Conservation (phyloP, 495 filamentous ascomycete species). For the Tuber brumale region DNA sequence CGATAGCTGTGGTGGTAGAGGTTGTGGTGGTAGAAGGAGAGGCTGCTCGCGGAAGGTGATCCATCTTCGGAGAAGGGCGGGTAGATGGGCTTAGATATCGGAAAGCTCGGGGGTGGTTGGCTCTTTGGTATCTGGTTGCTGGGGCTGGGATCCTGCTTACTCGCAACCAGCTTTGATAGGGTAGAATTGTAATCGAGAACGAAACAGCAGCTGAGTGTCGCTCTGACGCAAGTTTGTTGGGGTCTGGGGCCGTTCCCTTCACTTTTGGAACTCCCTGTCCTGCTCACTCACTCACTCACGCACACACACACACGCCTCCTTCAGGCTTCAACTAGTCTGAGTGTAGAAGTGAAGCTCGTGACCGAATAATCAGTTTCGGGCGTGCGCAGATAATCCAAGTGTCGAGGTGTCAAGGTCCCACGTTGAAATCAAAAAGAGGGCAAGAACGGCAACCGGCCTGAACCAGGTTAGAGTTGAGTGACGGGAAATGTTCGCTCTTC, state of each 20-base stretch:
- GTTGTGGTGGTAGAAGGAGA: background rate
- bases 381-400: background rate
- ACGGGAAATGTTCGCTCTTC: background rate
- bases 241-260: background rate
- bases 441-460: background rate
- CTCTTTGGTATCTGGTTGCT: background rate
- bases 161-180: background rate
- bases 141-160: constrained; percentile 2
- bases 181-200: background rate
- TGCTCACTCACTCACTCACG: background rate
- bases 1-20: background rate
- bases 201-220: constrained; percentile 2
- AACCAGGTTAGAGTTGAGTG: background rate
- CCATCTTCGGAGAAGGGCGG: background rate
- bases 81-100: background rate
- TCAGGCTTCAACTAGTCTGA: background rate
- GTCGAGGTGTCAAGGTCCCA: constrained; percentile 1
- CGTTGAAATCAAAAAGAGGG: background rate
- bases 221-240: background rate
- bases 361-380: background rate
- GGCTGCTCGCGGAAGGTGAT: background rate
- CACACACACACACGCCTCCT: background rate
- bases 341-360: constrained; percentile 5
- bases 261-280: background rate
- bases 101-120: background rate